Conservation (phyloP, 73 alveolate genomes). For the Tetrahymena malaccensis region DNA sequence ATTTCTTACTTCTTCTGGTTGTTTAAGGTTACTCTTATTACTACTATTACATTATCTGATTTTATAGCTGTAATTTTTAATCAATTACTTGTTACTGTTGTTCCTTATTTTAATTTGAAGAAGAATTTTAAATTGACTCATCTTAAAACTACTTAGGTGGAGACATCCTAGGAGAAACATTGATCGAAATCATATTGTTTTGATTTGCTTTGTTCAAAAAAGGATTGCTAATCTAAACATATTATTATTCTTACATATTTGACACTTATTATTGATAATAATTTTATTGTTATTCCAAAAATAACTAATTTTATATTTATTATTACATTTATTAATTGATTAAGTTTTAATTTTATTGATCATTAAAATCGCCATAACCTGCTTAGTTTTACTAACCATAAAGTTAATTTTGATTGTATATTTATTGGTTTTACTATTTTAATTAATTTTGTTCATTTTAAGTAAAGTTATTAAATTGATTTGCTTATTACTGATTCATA, state of each 20-base stretch:
- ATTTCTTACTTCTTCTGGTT: not conserved
- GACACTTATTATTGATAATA: not conserved
- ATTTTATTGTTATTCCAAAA: not conserved
- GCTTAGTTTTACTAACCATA: not conserved
- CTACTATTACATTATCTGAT: no score
- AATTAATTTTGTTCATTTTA: not conserved
- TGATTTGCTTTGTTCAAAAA: not conserved
- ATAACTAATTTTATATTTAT: not conserved
- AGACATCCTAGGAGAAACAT: not conserved
- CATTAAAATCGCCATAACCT: not conserved
- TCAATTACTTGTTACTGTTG: no score
- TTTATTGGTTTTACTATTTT: not conserved
- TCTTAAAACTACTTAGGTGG: not conserved
- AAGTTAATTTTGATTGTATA: no score
- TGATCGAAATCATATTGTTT: not conserved
- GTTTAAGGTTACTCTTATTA: not conserved
- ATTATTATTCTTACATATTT: not conserved
- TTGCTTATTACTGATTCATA: not conserved
- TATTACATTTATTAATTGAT: no score
- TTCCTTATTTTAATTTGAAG: not conserved
- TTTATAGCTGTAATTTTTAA: not conserved
- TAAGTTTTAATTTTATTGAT: no score
- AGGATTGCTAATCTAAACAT: not conserved
- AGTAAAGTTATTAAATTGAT: no score
- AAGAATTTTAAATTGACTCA: not conserved